Base-by-base conservation (phyloP, 2,329 filamentous ascomycete species). In the Chrysosporium keratinophilum region DNA sequence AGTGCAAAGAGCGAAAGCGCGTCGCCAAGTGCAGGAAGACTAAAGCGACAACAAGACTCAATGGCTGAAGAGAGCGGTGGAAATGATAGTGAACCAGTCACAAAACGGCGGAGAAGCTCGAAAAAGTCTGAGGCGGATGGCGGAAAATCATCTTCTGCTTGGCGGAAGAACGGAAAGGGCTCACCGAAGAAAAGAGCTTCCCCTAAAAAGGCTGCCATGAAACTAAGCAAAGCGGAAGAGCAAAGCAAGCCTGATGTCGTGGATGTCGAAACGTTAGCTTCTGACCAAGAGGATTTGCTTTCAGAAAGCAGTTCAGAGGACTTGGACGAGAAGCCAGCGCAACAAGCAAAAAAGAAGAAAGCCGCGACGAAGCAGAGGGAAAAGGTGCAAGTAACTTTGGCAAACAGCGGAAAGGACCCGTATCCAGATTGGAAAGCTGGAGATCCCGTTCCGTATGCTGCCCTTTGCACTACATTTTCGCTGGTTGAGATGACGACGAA, bases 401-500 rank as follows among this genome's bases (percentile, higher is more conserved):
- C 83, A 64, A 74, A 79, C 15, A 80, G 78, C 50, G 75, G 71
- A 39, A 85, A 88, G 60, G 86, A 95, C 63, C 83, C 86, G n/a
- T 97, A 91, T 69, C 90, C 90, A 0, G 91, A 98, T 69, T 98
- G 93, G 93, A 86, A 88, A 67, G 74, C 85, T 45, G 90, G 90
- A 45, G 80, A 86, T 46, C 88, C 91, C 10, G 90, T 96, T 1
- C 93, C 93, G 0, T 98, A 97, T 64, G 91, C 89, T 23, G 93
- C 93, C 11, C 78, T 98, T 6, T 97, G 93, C 70, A 88, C 83
- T 10, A 97, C 93, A 0, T 97, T 97, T 63, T 96, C 90, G 1
- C 81, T 95, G 34, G 84, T 97, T 51, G 93, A 98, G 71, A 83
- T 95, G 76, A 98, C 91, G 0, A 88, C 87, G 5, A 97, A 97